A percentile compares a stretch with the other conserved stretches of the same genome.
Conservation (phyloP, 257 asterid species). For the Solanum acaule region DNA sequence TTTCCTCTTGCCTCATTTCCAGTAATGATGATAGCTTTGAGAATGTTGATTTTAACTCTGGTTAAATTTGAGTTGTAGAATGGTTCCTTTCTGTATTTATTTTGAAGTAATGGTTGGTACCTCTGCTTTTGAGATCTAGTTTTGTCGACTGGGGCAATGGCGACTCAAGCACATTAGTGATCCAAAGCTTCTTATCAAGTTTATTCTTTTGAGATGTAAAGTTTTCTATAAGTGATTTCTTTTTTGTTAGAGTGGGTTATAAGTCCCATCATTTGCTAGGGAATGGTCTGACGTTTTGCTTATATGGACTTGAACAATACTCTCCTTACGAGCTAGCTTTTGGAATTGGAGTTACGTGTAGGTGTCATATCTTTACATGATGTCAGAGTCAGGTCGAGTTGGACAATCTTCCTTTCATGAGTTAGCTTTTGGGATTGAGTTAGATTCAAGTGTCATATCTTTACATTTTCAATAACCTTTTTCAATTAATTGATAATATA, state of each 20-base stretch:
- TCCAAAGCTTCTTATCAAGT: neutral
- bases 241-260: too few species aligned
- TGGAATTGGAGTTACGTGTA: too few species aligned
- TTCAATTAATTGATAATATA: too few species aligned
- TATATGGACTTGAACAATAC: neutral
- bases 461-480: too few species aligned
- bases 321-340: too few species aligned
- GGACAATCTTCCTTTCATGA: too few species aligned
- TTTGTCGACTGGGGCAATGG: rapidly evolving
- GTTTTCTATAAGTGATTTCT: neutral
- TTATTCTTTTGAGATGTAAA: neutral
- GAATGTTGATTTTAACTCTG: neutral
- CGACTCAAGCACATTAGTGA: neutral
- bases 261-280: neutral
- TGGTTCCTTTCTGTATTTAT: neutral
- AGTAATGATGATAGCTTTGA: neutral
- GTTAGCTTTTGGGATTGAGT: too few species aligned
- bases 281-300: neutral
- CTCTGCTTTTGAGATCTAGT: neutral
- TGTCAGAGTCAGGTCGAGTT: too few species aligned
- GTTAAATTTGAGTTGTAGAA: neutral
- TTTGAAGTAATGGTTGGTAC: neutral
- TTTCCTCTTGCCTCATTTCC: neutral
- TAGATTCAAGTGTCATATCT: too few species aligned
- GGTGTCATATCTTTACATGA: too few species aligned